Percentiles rank a stretch among this genome's conserved stretches.
These are phyloP conservation scores for Gossypium gossypioides DNA, from an alignment of 441 rosid species.

Conservation along the genomic window DNA sequence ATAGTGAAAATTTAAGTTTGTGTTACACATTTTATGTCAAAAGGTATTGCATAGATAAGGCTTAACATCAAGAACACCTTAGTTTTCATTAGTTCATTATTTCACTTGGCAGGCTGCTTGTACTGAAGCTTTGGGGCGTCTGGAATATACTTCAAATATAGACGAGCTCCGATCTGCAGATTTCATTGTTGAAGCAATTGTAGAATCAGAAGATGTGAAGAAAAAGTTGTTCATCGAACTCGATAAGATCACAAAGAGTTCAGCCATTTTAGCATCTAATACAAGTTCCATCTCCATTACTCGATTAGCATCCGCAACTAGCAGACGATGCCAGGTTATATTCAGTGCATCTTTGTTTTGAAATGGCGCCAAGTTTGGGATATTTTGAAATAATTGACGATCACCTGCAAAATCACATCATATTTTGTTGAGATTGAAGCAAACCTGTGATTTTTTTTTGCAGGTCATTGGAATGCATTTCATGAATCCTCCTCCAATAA, in stretches of 20 bases:
- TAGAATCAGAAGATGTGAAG: slow-evolving; percentile 73
- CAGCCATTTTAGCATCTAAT: slow-evolving; percentile 70
- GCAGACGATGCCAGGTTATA: slow-evolving; percentile 58
- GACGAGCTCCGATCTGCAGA: slow-evolving; percentile 49
- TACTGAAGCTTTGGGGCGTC: slow-evolving; percentile 45
- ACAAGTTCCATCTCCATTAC: slow-evolving; percentile 84
- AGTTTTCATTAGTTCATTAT: background rate
- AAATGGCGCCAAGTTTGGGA: background rate
- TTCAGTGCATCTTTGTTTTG: slow-evolving; percentile 6
- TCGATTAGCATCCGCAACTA: slow-evolving; percentile 64
- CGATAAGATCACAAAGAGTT: slow-evolving; percentile 45
- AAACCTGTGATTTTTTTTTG: background rate
- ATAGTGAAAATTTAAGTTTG: too few species aligned
- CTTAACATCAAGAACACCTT: background rate
- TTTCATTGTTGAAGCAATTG: slow-evolving; percentile 66
- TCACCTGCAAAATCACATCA: background rate
- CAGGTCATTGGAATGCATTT: slow-evolving; percentile 91
- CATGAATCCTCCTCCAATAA: slow-evolving; percentile 87
- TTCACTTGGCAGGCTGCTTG: slow-evolving; percentile 37
- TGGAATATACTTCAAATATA: slow-evolving; percentile 41
- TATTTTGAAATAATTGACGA: background rate
- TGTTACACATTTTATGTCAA: too few species aligned
- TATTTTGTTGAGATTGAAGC: slow-evolving; percentile 3
- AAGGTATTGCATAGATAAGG: too few species aligned
- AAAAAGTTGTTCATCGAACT: slow-evolving; percentile 49